Evolutionary conservation across 2,329 filamentous ascomycete genomes (phyloP), one percentile per base, ranked within the genome.

Genomic region (Pseudocercospora fuligena): DNA sequence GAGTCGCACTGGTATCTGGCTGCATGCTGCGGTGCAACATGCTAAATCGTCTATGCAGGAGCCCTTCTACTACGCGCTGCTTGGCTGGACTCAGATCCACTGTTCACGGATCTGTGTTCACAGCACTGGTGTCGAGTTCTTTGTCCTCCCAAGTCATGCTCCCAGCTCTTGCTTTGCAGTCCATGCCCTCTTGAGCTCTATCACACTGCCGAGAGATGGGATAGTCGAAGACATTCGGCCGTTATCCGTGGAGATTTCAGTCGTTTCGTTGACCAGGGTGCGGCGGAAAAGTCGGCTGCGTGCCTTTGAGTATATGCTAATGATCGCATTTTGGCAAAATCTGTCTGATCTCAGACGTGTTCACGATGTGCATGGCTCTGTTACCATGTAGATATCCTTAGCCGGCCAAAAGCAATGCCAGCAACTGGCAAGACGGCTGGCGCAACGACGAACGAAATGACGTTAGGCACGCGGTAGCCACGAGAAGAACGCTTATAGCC

Each of bases 391-490:
- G 12, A 14, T 12, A 12, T 36, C 33, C 11, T 36, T 14, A 14
- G 33, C 11, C 12, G 33, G 33, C 12, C 8, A 14, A 36, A 12
- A 14, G 33, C 33, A 36, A 36, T 36, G 33, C 9, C 33, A 40
- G 14, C 16, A 25, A 51, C 19, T 21, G 47, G 19, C 19, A 51
- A 25, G 23, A 51, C 23, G 19, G 47, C 47, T 23, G 8, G 47
- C 19, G 47, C 36, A 40, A 40, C 36, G 36, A n/a, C 7, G 36
- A 40, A 40, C 14, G 36, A 54, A n/a, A 54, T 25, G 47, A 51
- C 47, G 47, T 51, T 51, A 11, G 47, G 51, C 51, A 29, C 51
- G 23, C 51, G 23, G 31, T 54, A 16, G 51, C 51, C 51, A 54
- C 25, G 51, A 25, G 51, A n/a, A 54, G 23, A 2, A 54, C 5